phyloP scores from a whole-genome alignment of 2,329 filamentous ascomycete species.

The Domatiomyces catenatus region DNA sequence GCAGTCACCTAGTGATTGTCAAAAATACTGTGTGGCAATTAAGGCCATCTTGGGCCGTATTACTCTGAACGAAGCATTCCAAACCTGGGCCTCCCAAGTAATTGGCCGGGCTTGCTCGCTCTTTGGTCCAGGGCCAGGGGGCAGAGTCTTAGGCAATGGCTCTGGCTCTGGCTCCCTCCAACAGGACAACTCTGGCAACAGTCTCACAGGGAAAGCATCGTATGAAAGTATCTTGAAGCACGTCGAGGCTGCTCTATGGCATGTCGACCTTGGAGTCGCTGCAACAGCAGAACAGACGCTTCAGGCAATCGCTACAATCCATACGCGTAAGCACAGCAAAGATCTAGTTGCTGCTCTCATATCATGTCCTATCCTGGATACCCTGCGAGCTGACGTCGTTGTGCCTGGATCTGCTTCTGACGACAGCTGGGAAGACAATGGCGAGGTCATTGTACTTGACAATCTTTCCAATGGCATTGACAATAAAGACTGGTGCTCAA shows the following conservation, averaged over 20 bases:
- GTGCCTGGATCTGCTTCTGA: background rate
- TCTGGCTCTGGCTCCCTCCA: background rate
- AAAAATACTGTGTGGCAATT: conserved; percentile 48
- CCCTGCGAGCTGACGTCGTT: background rate
- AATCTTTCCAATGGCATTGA: background rate
- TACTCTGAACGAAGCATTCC: conserved; percentile 50
- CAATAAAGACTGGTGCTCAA: background rate
- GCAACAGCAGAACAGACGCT: background rate
- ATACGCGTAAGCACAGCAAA: background rate
- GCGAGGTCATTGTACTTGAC: background rate
- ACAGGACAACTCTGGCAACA: background rate
- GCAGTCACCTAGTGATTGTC: conserved; percentile 48
- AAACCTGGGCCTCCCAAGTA: conserved; percentile 72
- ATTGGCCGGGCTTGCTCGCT: conserved; percentile 53
- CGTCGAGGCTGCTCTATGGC: conserved; percentile 8
- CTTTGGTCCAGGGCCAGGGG: background rate
- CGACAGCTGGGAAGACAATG: background rate
- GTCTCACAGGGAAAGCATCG: conserved; percentile 3
- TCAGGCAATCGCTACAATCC: background rate
- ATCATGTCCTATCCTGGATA: background rate
- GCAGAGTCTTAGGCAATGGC: too few species aligned
- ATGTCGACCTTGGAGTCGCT: conserved; percentile 5
- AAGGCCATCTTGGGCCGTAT: conserved; percentile 61
- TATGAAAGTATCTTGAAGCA: conserved; percentile 10
- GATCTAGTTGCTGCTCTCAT: background rate